Percentiles rank a stretch among this genome's conserved stretches.
phyloP scores from a whole-genome alignment of 2,329 filamentous ascomycete genomes.

The Akanthomyces uredinophilus region DNA sequence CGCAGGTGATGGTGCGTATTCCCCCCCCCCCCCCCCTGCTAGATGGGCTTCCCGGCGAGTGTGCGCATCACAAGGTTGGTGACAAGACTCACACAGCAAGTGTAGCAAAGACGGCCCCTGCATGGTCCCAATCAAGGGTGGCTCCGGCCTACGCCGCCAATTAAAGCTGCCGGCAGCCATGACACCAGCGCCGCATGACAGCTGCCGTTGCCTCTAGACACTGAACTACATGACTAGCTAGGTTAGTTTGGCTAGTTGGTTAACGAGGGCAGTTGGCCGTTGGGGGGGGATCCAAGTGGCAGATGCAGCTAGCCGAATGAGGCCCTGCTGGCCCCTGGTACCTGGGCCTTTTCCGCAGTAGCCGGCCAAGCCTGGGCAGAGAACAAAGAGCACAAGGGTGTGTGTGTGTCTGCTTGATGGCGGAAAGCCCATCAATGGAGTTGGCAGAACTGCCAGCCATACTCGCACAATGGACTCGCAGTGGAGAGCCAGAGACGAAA shows the following conservation, averaged over 20 bases:
- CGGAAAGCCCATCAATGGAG: too few species aligned
- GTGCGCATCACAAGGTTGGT: background rate
- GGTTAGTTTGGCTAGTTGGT: too few species aligned
- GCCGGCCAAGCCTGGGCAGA: too few species aligned
- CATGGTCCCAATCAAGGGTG: background rate
- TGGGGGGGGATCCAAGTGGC: background rate
- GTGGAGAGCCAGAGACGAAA: background rate
- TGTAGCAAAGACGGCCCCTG: conserved; percentile 8
- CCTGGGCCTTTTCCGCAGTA: background rate
- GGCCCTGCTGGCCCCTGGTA: background rate
- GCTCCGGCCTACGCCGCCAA: background rate
- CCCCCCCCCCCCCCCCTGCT: background rate
- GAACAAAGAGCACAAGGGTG: too few species aligned
- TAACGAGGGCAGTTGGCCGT: background rate
- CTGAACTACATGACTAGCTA: background rate
- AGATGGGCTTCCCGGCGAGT: background rate
- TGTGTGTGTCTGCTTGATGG: too few species aligned
- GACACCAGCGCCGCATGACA: background rate
- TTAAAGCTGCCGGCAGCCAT: background rate
- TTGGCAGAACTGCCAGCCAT: too few species aligned
- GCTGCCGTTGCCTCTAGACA: too few species aligned
- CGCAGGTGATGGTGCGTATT: background rate
- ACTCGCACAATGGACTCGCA: background rate
- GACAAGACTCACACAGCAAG: background rate
- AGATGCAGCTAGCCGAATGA: background rate